Base-by-base conservation (phyloP, 1,284 basidiomycete species). In the Fomitopsis schrenkii region DNA sequence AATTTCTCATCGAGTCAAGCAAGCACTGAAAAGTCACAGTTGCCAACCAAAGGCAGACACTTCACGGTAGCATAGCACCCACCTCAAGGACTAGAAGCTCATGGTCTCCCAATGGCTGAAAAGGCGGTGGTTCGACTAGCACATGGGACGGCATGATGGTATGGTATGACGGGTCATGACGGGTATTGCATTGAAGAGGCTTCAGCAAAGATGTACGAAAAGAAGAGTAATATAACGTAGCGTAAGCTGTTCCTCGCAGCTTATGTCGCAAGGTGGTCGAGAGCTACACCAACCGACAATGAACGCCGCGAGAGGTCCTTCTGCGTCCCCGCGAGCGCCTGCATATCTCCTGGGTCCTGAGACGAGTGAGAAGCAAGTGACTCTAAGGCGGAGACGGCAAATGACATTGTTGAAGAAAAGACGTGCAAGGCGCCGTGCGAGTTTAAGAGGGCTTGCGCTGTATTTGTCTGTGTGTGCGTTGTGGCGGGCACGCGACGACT, bases 301-400 rank as follows among this genome's bases (percentile, higher is more conserved):
- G 63, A 69, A 63, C 56, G 64, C 55, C 57, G 63, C 68, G 74
- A 76, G 74, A 73, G 63, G 67, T 74, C 77, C 30, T 57, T 86
- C 82, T 85, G 68, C 76, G 76, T 85, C 81, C 72, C 81, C 82
- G 76, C 84, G 83, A 86, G 84, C 84, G 82, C 84, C 80, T 85
- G 81, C 74, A 74, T 68, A 67, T 76, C 79, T 80, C 78, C 79
- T 74, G 63, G 52, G 52, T 40, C 35, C 62, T 70, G 69, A 64
- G 66, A 68, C 65, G 62, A 69, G 70, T 74, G 79, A 78, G 80
- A 71, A 74, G 75, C 81, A 85, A 80, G 83, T 84, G 83, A 85
- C 83, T 85, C 83, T 85, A 84, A 78, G 69, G 83, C 79, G 72
- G 79, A 70, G 81, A 84, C 76, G 70, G 56, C 73, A 48, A 41